phyloP scores from a whole-genome alignment of 768 basidiomycete species.

The Rhizopogon rudus region DNA sequence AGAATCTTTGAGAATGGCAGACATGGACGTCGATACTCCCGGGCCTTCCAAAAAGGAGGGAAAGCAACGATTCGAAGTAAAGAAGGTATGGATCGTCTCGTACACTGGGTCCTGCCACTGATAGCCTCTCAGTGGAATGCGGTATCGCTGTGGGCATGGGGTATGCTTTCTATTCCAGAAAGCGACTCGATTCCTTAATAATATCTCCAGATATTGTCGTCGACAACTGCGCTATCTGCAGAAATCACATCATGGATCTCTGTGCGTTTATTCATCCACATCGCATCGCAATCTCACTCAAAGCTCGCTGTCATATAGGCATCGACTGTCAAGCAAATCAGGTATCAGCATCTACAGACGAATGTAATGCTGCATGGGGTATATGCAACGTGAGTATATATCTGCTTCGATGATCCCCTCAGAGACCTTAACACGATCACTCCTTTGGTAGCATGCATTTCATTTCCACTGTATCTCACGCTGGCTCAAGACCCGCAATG shows the following conservation, averaged over 20 bases:
- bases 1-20: constrained; percentile 37
- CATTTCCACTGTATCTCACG: constrained; percentile 99
- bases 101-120: constrained; percentile 1
- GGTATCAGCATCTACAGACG: constrained; percentile 92
- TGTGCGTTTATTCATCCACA: constrained; percentile 49
- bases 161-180: constrained; percentile 35
- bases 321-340: constrained; percentile 99
- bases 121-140: constrained; percentile 82
- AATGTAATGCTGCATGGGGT: constrained; percentile 98
- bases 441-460: constrained; percentile 78
- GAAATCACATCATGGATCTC: constrained; percentile 99
- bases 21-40: constrained; percentile 66
- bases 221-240: constrained; percentile 99
- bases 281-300: neutral
- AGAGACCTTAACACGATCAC: neutral
- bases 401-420: neutral
- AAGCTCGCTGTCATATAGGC: constrained; percentile 45
- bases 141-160: constrained; percentile 98
- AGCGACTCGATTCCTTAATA: constrained; percentile 1
- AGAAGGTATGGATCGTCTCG: constrained; percentile 66
- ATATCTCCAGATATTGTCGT: constrained; percentile 82
- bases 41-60: constrained; percentile 36
- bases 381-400: constrained; percentile 77
- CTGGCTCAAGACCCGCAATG: constrained; percentile 97
- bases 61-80: constrained; percentile 94